Evolutionary conservation across 73 alveolate species (phyloP).

Genomic region (Paramecium sexaurelia): DNA sequence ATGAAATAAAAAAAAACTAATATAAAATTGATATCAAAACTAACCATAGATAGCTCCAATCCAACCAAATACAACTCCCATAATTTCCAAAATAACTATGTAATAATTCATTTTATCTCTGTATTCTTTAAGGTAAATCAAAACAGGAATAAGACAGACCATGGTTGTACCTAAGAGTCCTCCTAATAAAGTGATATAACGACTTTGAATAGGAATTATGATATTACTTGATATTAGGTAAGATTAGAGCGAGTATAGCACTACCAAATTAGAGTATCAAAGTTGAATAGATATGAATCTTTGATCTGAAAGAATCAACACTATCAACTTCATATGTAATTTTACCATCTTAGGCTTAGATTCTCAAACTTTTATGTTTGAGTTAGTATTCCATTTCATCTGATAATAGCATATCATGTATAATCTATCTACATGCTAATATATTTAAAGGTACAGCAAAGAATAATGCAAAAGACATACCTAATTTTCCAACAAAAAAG

Average conservation of each 20-base stretch:
- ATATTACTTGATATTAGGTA: constrained; percentile 13
- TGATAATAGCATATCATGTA: constrained; percentile 46
- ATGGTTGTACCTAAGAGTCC: constrained; percentile 34
- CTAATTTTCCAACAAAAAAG: constrained; percentile 22
- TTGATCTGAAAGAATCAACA: constrained; percentile 40
- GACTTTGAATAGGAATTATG: background rate
- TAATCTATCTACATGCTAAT: constrained; percentile 35
- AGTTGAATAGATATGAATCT: constrained; percentile 10
- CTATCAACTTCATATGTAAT: constrained; percentile 54
- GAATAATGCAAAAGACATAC: constrained; percentile 27
- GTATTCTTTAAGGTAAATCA: constrained; percentile 2
- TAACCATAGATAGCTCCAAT: constrained; percentile 37
- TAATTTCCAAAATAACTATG: background rate
- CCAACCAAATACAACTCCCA: constrained; percentile 40
- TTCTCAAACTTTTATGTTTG: constrained; percentile 9
- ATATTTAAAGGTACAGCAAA: constrained; percentile 34
- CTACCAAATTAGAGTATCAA: background rate
- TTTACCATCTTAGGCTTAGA: background rate
- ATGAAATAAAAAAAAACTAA: background rate
- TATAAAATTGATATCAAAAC: constrained; percentile 15
- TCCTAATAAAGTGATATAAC: background rate
- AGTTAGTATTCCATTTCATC: constrained; percentile 57
- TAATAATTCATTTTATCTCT: background rate
- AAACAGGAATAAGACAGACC: constrained; percentile 14
- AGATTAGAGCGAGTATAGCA: constrained; percentile 4